Evolutionary conservation across 2,329 filamentous ascomycete genomes (phyloP).

Genomic region (Pseudocercospora pini-densiflorae): DNA sequence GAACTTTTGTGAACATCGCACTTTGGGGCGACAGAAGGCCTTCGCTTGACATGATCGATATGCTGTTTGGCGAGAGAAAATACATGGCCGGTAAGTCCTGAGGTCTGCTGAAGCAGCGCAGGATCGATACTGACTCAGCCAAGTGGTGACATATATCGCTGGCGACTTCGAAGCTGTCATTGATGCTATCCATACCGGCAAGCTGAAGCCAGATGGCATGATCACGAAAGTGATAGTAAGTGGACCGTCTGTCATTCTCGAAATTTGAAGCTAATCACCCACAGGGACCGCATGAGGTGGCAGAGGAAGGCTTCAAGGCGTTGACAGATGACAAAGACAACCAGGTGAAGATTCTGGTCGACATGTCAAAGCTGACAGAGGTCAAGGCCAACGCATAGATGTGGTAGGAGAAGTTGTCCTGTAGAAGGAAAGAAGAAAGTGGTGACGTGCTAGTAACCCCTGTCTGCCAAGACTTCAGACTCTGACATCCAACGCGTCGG

Average conservation of each 20-base stretch:
- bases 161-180: slow-evolving; percentile 21
- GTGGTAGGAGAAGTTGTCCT: background rate
- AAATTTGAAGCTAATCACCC: background rate
- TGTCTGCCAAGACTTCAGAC: background rate
- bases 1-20: slow-evolving; percentile 23
- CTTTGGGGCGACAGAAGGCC: slow-evolving; percentile 18
- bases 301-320: slow-evolving; percentile 15
- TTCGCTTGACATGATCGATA: slow-evolving; percentile 12
- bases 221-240: slow-evolving; percentile 15
- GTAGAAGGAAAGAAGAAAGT: background rate
- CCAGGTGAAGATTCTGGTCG: slow-evolving; percentile 22
- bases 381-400: background rate
- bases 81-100: slow-evolving; percentile 15
- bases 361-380: slow-evolving; percentile 13
- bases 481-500: background rate
- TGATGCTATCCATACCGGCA: slow-evolving; percentile 12
- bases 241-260: background rate
- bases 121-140: background rate
- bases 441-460: background rate
- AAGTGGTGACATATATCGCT: slow-evolving; percentile 13
- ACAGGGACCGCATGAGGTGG: slow-evolving; percentile 11
- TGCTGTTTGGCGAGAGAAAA: slow-evolving; percentile 16
- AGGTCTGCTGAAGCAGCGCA: background rate
- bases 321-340: slow-evolving; percentile 18
- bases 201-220: slow-evolving; percentile 10